Base-by-base conservation (phyloP, 23 red algal species). In the Cyanidioschyzon merolae region DNA sequence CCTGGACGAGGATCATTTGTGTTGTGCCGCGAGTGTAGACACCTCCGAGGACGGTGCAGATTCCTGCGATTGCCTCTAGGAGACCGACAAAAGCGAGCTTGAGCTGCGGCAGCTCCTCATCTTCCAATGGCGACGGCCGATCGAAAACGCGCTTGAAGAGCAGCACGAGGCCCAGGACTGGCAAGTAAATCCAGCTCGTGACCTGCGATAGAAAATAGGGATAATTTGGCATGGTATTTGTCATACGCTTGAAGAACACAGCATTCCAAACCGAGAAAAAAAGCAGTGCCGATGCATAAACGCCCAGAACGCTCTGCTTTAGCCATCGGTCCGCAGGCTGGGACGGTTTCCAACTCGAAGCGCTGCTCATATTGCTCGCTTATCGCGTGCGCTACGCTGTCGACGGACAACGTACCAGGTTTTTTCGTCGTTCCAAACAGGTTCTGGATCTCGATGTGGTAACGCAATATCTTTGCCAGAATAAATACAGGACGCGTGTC, bases 191-290 rank as follows among this genome's bases (percentile, higher is more conserved):
- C 29, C 35, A 37, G 7, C 12, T 78, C 27, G 76, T 34, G 12
- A 68, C 76, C 25, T 78, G 31, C 7, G 50, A 45, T 34, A 78
- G 58, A 26, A 78, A 78, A 40, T 45, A 78, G 27, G 76, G 76
- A 41, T 78, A 78, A 68, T 78, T 78, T 34, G 76, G 76, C 76
- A 78, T 78, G 18, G 30, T 26, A 41, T 78, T 78, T n/a, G 76
- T 78, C 76, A 78, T 78, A 18, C 50, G 35, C 76, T 78, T 78
- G 76, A 78, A 78, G 76, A 37, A 78, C 17, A 78, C 50, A 3
- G 31, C 32, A 34, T 78, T 78, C 7, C 30, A 51, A 26, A 68
- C 50, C 7, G 76, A 7, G 3, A 24, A 45, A 34, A 78, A 45
- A 17, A 78, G 58, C 76, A 78, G 76, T 34, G 50, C 40, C 7